Percentiles rank a stretch among this genome's conserved stretches.
Conservation (phyloP, 805 yeast species). For the Kuraishia cidri region DNA sequence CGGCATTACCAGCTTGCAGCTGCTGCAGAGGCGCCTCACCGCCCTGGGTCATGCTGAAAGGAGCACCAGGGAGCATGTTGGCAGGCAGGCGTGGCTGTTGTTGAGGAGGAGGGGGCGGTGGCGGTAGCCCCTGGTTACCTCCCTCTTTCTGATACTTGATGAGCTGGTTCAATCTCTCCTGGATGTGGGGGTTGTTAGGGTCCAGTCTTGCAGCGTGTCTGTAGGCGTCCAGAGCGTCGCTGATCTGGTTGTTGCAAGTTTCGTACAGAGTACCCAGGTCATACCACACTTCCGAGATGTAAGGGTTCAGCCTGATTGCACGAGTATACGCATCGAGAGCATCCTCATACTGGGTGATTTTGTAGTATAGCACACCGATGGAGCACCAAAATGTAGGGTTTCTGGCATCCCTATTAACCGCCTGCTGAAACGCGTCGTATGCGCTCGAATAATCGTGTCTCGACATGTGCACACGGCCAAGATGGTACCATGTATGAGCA, state of each 20-base stretch:
- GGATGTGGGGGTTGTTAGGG: slow-evolving; percentile 90
- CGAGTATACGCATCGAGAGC: slow-evolving; percentile 97
- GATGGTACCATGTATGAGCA: slow-evolving; percentile 95
- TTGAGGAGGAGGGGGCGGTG: slow-evolving; percentile 59
- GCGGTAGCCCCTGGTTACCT: slow-evolving; percentile 37
- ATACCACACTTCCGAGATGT: slow-evolving; percentile 97
- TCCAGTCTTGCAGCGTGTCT: slow-evolving; percentile 94
- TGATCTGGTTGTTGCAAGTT: slow-evolving; percentile 91
- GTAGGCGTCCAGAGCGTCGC: slow-evolving; percentile 95
- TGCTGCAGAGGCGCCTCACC: slow-evolving; percentile 14
- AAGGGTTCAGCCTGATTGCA: slow-evolving; percentile 92
- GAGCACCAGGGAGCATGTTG: slow-evolving; percentile 45
- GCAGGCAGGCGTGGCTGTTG: slow-evolving; percentile 55
- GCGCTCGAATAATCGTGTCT: slow-evolving; percentile 93
- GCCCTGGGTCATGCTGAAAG: no score
- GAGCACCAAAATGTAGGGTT: slow-evolving; percentile 98
- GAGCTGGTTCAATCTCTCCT: slow-evolving; percentile 83
- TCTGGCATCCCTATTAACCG: slow-evolving; percentile 92
- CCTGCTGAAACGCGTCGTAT: slow-evolving; percentile 97
- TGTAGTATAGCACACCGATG: slow-evolving; percentile 92
- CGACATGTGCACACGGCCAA: slow-evolving; percentile 96
- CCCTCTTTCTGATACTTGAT: slow-evolving; percentile 65
- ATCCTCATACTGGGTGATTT: slow-evolving; percentile 91
- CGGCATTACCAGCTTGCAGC: slow-evolving; percentile 3
- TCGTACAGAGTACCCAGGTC: slow-evolving; percentile 96